A percentile compares a stretch with the other conserved stretches of the same genome.
Evolutionary conservation across 805 yeast genomes (phyloP).

Genomic region (Wickerhamomyces kurtzmanii): DNA sequence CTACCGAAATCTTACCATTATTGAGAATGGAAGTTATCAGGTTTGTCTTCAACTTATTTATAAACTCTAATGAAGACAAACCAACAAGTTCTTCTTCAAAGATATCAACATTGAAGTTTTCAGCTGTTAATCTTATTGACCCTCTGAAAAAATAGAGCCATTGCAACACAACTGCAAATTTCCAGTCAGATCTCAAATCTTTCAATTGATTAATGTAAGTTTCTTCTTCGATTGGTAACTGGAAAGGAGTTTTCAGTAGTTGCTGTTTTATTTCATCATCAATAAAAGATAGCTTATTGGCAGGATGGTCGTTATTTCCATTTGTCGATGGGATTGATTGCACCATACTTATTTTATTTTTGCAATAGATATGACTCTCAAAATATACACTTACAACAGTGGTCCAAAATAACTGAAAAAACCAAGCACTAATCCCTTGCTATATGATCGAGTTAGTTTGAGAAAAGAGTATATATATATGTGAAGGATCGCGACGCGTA

Average conservation of each 20-base stretch:
- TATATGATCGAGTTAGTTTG: no score
- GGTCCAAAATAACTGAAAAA: no score
- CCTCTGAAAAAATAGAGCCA: slow-evolving; percentile 51
- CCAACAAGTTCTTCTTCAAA: slow-evolving; percentile 55
- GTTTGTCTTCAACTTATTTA: slow-evolving; percentile 28
- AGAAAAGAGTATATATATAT: no score
- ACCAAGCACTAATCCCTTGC: no score
- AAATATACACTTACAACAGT: no score
- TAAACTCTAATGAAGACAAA: slow-evolving; percentile 27
- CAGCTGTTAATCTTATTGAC: slow-evolving; percentile 36
- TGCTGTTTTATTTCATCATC: slow-evolving; percentile 24
- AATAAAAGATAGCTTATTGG: slow-evolving; percentile 11
- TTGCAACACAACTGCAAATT: slow-evolving; percentile 32
- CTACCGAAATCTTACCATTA: slow-evolving; percentile 9
- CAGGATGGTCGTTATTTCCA: slow-evolving; percentile 16
- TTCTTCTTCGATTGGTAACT: slow-evolving; percentile 26
- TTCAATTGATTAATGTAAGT: slow-evolving; percentile 19
- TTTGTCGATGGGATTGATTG: slow-evolving; percentile 13
- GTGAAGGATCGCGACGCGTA: no score
- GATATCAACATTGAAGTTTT: slow-evolving; percentile 45
- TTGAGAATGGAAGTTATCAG: slow-evolving; percentile 12
- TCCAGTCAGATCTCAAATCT: slow-evolving; percentile 24
- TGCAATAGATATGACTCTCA: no score
- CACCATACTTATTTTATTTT: no score
- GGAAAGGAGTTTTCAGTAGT: slow-evolving; percentile 28